Conservation (phyloP, 2,329 filamentous ascomycete genomes). For the Monosporascus sp. region DNA sequence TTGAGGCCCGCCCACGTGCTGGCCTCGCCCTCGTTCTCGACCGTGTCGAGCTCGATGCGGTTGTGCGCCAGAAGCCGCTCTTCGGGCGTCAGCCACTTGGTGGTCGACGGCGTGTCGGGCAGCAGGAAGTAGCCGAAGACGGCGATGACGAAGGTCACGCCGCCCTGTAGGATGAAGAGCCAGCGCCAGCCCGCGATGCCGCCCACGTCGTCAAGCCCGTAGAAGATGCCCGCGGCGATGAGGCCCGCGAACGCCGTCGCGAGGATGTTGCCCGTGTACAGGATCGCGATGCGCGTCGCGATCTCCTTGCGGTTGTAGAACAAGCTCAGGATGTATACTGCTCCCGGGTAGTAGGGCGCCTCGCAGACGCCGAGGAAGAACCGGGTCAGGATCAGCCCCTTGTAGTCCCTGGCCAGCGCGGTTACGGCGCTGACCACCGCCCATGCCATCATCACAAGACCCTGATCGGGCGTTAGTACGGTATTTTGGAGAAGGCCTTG, state of each 20-base stretch:
- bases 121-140: slow-evolving; percentile 27
- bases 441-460: slow-evolving; percentile 28
- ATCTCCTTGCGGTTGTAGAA: slow-evolving; percentile 46
- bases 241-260: slow-evolving; percentile 33
- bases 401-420: slow-evolving; percentile 32
- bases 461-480: not conserved
- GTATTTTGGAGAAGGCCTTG: no score
- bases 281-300: slow-evolving; percentile 23
- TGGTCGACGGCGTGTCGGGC: slow-evolving; percentile 32
- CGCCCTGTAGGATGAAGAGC: slow-evolving; percentile 17
- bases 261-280: slow-evolving; percentile 35
- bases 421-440: slow-evolving; percentile 28
- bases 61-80: slow-evolving; percentile 37
- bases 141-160: slow-evolving; percentile 13
- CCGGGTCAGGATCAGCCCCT: slow-evolving; percentile 31
- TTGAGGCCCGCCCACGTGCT: slow-evolving; percentile 34
- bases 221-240: slow-evolving; percentile 34
- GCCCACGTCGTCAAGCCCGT: slow-evolving; percentile 25
- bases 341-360: slow-evolving; percentile 45
- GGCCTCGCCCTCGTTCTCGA: slow-evolving; percentile 28
- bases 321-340: slow-evolving; percentile 41
- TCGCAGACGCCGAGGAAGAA: slow-evolving; percentile 38
- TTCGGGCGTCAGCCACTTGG: slow-evolving; percentile 37
- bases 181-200: slow-evolving; percentile 34
- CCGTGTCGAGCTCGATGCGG: slow-evolving; percentile 26